Percentiles rank a stretch among this genome's conserved stretches.
phyloP scores from a whole-genome alignment of 2,329 filamentous ascomycete genomes.

The Claviceps monticola region DNA sequence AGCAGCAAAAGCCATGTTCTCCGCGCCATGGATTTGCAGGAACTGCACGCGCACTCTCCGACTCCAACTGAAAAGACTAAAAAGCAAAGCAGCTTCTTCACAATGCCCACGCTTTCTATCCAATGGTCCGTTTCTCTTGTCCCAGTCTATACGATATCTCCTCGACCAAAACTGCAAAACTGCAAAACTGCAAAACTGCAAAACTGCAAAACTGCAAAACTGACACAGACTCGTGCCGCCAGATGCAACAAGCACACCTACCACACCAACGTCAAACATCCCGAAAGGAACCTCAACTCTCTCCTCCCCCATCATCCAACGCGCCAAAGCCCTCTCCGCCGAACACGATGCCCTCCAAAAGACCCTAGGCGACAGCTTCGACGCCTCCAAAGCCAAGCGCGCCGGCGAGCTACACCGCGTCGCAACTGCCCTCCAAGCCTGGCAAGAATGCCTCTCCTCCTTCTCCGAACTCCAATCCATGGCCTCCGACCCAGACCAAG shows the following conservation, averaged over 20 bases:
- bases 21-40: constrained; percentile 23
- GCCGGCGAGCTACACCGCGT: constrained; percentile 47
- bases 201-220: not conserved
- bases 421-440: constrained; percentile 41
- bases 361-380: constrained; percentile 39
- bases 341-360: constrained; percentile 43
- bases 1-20: constrained; percentile 14
- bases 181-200: too few relatives aligned
- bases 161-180: not conserved
- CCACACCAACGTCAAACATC: not conserved
- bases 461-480: constrained; percentile 40
- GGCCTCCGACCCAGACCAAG: constrained; percentile 30
- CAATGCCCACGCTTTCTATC: constrained; percentile 19
- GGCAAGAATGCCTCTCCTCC: constrained; percentile 39
- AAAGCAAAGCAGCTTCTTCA: constrained; percentile 11
- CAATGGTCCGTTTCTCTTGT: constrained; percentile 14
- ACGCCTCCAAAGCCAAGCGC: constrained; percentile 42
- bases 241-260: not conserved
- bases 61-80: constrained; percentile 15
- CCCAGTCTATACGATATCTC: not conserved
- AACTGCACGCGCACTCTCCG: constrained; percentile 18
- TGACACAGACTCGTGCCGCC: not conserved
- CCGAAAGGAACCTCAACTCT: constrained; percentile 17
- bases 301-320: constrained; percentile 42
- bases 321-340: constrained; percentile 41